A percentile compares a stretch with the other conserved stretches of the same genome.
phyloP scores from a whole-genome alignment of 345 rosid genomes.

The Eucalyptus dawsonii region DNA sequence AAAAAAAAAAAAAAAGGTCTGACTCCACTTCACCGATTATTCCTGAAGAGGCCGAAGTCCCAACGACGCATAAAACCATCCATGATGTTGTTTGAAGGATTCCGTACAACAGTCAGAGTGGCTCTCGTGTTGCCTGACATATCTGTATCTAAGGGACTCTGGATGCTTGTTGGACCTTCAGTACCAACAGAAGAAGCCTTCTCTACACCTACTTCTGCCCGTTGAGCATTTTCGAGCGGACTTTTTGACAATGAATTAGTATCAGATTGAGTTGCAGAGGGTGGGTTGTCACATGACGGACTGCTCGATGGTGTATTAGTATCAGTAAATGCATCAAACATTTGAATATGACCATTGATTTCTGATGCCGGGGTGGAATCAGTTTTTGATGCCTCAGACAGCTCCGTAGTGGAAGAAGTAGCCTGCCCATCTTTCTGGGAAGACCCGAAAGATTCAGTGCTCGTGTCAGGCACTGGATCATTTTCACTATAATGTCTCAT shows the following conservation, averaged over 20 bases:
- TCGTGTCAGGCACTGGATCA: background rate
- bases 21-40: background rate
- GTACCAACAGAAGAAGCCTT: background rate
- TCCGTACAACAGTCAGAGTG: background rate
- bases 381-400: background rate
- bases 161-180: background rate
- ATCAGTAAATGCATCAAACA: background rate
- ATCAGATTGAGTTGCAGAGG: background rate
- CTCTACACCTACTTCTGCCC: background rate
- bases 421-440: background rate
- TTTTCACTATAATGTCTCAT: background rate
- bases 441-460: background rate
- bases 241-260: background rate
- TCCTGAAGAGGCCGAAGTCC: background rate
- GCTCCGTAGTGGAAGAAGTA: background rate
- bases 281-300: background rate
- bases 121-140: background rate
- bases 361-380: background rate
- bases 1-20: background rate
- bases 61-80: constrained; percentile 1
- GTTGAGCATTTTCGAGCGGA: background rate
- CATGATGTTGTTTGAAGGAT: background rate
- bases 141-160: background rate
- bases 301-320: background rate
- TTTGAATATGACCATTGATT: background rate